Conservation (phyloP, 2,329 filamentous ascomycete species). For the Penicillium verrucosum region DNA sequence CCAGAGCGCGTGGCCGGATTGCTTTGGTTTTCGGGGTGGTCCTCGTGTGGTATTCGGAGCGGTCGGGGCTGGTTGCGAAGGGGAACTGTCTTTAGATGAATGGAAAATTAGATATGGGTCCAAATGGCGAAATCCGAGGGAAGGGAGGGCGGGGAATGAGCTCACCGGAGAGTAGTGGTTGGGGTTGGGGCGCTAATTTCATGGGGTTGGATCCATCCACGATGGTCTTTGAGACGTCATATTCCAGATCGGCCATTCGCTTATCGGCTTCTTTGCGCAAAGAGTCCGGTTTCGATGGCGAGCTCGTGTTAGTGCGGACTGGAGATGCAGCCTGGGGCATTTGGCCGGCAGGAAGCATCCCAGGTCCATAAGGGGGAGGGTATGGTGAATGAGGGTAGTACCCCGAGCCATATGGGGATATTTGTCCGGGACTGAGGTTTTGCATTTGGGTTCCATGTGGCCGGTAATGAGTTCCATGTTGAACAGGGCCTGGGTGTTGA, state of each 20-base stretch:
- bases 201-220: conserved; percentile 38
- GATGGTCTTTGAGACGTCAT: conserved; percentile 37
- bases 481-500: conserved; percentile 18
- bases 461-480: conserved; percentile 22
- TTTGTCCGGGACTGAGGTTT: conserved; percentile 18
- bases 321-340: conserved; percentile 4
- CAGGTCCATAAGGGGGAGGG: conserved; percentile 19
- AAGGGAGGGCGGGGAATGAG: background rate
- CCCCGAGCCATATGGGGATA: conserved; percentile 20
- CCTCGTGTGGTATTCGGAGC: conserved; percentile 51
- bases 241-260: conserved; percentile 16
- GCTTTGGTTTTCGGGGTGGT: conserved; percentile 64
- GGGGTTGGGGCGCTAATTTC: conserved; percentile 16
- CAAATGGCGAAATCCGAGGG: background rate
- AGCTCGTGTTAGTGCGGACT: background rate
- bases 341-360: conserved; percentile 7
- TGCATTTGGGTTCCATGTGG: conserved; percentile 23
- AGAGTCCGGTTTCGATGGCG: conserved; percentile 4
- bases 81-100: conserved; percentile 14
- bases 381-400: conserved; percentile 30
- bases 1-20: conserved; percentile 87
- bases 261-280: conserved; percentile 22
- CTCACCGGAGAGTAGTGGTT: conserved; percentile 24
- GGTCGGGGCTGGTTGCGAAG: conserved; percentile 10
- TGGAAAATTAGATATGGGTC: background rate